Base-by-base conservation (phyloP, 2,329 filamentous ascomycete genomes). In the Niveomyces coronatus region DNA sequence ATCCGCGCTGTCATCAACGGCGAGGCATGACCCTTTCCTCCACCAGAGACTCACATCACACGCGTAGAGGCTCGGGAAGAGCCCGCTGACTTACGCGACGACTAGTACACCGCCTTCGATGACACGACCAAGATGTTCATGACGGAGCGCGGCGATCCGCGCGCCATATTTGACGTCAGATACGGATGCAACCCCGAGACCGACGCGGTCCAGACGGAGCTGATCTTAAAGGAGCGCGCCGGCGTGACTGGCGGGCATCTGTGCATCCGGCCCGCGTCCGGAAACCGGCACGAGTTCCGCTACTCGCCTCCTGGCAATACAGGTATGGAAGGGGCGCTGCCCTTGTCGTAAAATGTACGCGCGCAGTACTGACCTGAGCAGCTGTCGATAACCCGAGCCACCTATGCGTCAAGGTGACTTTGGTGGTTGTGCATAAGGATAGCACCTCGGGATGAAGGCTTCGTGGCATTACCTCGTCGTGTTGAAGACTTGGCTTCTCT, bases 91-190 rank as follows among this genome's bases (percentile, higher is more conserved):
- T 3, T 10, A 28, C 23, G 9, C n/a, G 38, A n/a, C n/a, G n/a
- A n/a, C n/a, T n/a, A 64, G 62, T 64, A 64, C 42, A 56, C 59
- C 16, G 47, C 49, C n/a, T 50, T 53, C 20, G 63, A 67, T 45
- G 62, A 67, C 45, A 67, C 64, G 3, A 67, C 63, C 28, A 67
- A 67, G 49, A 55, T 66, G 47, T 67, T 67, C 51, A 65, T 66
- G 58, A 67, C 64, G 3, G 55, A 63, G 19, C 60, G 64, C 3
- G 56, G 55, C 7, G 62, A 67, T 38, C 62, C 63, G 1, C 53
- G 56, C 10, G 64, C 63, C 15, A 46, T 61, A 37, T 67, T 62
- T 38, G 49, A 60, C 27, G 55, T 59, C n/a, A 49, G 49, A 5
- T 63, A 64, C 42, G 60, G 56, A 20, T 67, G 64, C 47, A 56